Base-by-base conservation (phyloP, 805 yeast species). In the Cyberlindnera mycetangii region DNA sequence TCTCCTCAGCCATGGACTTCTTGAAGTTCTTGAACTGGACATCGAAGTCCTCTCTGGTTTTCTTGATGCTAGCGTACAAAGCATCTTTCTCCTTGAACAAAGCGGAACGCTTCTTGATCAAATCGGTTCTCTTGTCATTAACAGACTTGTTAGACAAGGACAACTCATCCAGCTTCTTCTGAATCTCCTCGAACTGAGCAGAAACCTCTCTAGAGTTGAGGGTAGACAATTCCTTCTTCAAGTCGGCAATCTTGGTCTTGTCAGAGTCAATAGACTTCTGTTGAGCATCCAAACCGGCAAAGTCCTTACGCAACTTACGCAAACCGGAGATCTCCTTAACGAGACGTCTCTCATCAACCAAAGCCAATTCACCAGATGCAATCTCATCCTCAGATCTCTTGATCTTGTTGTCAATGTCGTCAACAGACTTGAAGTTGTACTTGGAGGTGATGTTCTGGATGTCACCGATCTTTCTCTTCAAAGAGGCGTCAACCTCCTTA, bases 271-370 rank as follows among this genome's bases (percentile, higher is more conserved):
- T 82, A 35, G 83, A 78, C 56, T 78, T 78, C 72, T 89, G 97
- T 57, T 78, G 78, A 58, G 79, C 78, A 61, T 82, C 89, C 55
- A 90, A 72, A 38, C 77, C 73, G 39, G 79, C 79, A 62, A 88
- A 86, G 65, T 84, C 90, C 66, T 84, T 85, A 61, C 83, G 80
- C 62, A 85, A 70, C 69, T 87, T 89, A 68, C 92, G 82, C 65
- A 93, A 78, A 37, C 82, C 67, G 41, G 89, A 76, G 75, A 89
- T 85, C 70, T 92, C 98, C 70, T 86, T 86, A 54, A 93, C 80
- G 53, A 75, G 68, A 61, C 81, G 76, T 72, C 88, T 84, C 76
- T 93, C 99, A 52, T 92, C 96, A 42, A 89, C 97, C 60, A 93
- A 79, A 57, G 87, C 79, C 63, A 93, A 74, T 37, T 75, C 68